Percentiles rank a stretch among this genome's conserved stretches.
These are phyloP conservation scores for Castanea crenata DNA, from an alignment of 306 rosid species.

Conservation along the genomic window DNA sequence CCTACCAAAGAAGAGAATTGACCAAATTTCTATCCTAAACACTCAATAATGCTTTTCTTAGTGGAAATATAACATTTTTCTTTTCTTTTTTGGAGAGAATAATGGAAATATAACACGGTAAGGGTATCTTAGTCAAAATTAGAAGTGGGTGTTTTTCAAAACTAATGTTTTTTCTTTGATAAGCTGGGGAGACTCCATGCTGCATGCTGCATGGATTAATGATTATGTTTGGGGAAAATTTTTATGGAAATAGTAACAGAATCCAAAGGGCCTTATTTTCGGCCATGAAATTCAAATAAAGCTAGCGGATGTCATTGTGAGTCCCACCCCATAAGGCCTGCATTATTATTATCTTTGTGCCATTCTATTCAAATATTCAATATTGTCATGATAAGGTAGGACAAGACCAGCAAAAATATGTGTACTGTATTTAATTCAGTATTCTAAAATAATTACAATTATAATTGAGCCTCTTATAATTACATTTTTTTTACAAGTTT, in stretches of 20 bases:
- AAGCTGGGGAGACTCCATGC: constrained; percentile 14
- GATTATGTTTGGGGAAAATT: constrained; percentile 48
- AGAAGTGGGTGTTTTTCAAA: neutral
- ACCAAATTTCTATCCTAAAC: neutral
- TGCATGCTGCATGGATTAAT: constrained; percentile 34
- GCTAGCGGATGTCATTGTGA: constrained; percentile 12
- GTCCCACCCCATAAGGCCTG: constrained; percentile 37
- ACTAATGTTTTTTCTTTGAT: constrained; percentile 18
- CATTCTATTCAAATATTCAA: constrained; percentile 34
- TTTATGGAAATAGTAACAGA: constrained; percentile 19
- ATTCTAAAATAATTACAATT: neutral
- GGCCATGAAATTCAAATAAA: constrained; percentile 32
- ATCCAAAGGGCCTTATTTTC: constrained; percentile 33
- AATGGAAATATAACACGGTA: neutral
- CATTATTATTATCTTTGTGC: constrained; percentile 22
- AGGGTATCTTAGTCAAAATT: neutral
- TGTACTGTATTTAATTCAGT: neutral
- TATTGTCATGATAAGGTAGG: constrained; percentile 30
- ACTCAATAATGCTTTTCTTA: neutral
- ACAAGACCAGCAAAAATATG: neutral
- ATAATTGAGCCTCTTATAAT: too few relatives aligned
- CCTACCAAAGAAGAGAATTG: neutral
- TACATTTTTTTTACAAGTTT: too few relatives aligned
- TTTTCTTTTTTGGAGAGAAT: too few relatives aligned
- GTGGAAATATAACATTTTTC: too few relatives aligned